These are phyloP conservation scores for Aureobasidium mangrovei DNA, from an alignment of 2,329 filamentous ascomycete species.

Conservation along the genomic window DNA sequence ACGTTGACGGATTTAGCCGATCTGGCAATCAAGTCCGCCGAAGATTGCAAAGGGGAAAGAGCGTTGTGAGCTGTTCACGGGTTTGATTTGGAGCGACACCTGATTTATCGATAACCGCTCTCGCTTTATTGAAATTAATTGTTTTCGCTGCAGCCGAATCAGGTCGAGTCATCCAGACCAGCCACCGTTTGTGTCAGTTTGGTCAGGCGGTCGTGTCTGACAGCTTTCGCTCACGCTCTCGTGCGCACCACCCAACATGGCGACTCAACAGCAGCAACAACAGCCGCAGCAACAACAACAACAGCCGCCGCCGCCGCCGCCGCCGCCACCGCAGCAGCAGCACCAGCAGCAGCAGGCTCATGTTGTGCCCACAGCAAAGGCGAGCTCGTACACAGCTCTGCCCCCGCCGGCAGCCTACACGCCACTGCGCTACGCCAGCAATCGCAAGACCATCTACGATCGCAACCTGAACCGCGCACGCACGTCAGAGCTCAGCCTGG, in stretches of 20 bases:
- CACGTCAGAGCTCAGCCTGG: conserved; percentile 79
- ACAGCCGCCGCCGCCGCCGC: background rate
- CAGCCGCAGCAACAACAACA: background rate
- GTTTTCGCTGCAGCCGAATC: background rate
- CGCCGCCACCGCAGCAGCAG: background rate
- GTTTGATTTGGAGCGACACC: conserved; percentile 11
- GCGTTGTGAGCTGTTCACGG: conserved; percentile 6
- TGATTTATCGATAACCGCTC: conserved; percentile 7
- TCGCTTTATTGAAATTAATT: background rate
- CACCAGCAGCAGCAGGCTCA: background rate
- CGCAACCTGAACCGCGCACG: conserved; percentile 84
- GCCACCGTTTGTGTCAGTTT: background rate
- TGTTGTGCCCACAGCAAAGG: background rate
- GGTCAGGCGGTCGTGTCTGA: background rate
- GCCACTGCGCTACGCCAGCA: conserved; percentile 79
- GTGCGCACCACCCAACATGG: conserved; percentile 6
- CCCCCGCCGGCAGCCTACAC: conserved; percentile 27
- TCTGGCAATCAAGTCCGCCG: background rate
- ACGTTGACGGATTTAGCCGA: background rate
- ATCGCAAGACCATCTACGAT: conserved; percentile 97
- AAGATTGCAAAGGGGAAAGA: background rate
- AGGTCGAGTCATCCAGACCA: conserved; percentile 3
- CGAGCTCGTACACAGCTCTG: conserved; percentile 20
- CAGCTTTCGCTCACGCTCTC: background rate
- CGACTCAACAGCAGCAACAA: background rate